phyloP scores from a whole-genome alignment of 2,329 filamentous ascomycete genomes.

The Thielaviopsis punctulata region DNA sequence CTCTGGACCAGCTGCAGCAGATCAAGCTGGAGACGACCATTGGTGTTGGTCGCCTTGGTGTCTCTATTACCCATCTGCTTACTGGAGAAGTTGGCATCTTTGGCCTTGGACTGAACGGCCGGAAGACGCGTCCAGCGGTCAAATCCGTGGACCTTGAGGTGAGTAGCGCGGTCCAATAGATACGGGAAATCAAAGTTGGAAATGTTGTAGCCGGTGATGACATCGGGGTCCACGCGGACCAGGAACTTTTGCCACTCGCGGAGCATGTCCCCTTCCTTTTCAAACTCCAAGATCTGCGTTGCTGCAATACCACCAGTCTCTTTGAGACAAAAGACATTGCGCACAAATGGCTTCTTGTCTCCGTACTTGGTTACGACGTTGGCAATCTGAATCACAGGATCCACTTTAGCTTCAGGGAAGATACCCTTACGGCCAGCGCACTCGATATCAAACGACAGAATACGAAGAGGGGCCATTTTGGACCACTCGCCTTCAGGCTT shows the following conservation, averaged over 20 bases:
- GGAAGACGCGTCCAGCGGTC: slow-evolving; percentile 76
- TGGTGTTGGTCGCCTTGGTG: slow-evolving; percentile 85
- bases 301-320: slow-evolving; percentile 88
- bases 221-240: slow-evolving; percentile 79
- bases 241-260: slow-evolving; percentile 82
- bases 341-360: slow-evolving; percentile 86
- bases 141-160: slow-evolving; percentile 65
- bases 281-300: slow-evolving; percentile 74
- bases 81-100: slow-evolving; percentile 76
- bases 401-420: slow-evolving; percentile 80
- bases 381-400: slow-evolving; percentile 95
- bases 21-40: slow-evolving; percentile 83
- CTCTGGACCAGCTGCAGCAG: slow-evolving; percentile 87
- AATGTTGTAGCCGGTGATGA: slow-evolving; percentile 98
- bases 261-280: slow-evolving; percentile 77
- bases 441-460: slow-evolving; percentile 96
- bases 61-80: slow-evolving; percentile 98
- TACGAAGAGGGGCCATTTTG: slow-evolving; percentile 87
- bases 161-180: slow-evolving; percentile 68
- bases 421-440: slow-evolving; percentile 95
- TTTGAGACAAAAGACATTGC: slow-evolving; percentile 92
- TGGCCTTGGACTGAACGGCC: slow-evolving; percentile 51
- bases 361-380: slow-evolving; percentile 90
- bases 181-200: slow-evolving; percentile 98
- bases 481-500: slow-evolving; percentile 86